Percentiles rank a stretch among this genome's conserved stretches.
Conservation (phyloP, 2,329 filamentous ascomycete genomes). For the Ophiocordyceps camponoti-leonardi region DNA sequence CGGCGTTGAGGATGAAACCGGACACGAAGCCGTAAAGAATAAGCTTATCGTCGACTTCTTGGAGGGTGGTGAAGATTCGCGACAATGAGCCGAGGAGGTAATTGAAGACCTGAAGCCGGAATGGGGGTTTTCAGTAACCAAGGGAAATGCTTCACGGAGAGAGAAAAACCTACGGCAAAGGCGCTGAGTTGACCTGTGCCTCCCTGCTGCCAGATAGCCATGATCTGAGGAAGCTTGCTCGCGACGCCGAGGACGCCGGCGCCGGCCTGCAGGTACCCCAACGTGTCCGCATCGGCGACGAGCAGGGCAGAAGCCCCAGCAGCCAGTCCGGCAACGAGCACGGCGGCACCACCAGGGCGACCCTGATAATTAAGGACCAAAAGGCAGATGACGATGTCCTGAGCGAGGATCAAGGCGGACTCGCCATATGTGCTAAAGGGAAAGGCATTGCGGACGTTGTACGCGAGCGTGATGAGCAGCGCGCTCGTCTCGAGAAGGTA, state of each 20-base stretch:
- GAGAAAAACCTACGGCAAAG: constrained; percentile 56
- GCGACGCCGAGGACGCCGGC: constrained; percentile 71
- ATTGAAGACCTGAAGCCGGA: constrained; percentile 66
- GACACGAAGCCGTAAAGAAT: constrained; percentile 92
- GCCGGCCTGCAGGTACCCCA: constrained; percentile 67
- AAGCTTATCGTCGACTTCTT: constrained; percentile 92
- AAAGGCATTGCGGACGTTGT: constrained; percentile 80
- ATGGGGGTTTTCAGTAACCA: not conserved
- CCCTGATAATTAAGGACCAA: constrained; percentile 75
- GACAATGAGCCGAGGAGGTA: constrained; percentile 85
- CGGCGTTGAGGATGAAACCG: constrained; percentile 74
- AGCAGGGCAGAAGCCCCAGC: constrained; percentile 46
- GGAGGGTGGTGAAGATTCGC: constrained; percentile 92
- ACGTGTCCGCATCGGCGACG: constrained; percentile 45
- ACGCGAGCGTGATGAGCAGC: constrained; percentile 79
- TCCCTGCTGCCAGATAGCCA: constrained; percentile 68
- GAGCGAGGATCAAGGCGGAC: constrained; percentile 75
- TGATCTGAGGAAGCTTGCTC: constrained; percentile 88
- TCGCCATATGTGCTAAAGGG: constrained; percentile 97
- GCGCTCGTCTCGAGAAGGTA: constrained; percentile 83
- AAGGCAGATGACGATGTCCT: constrained; percentile 80
- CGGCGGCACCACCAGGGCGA: constrained; percentile 47
- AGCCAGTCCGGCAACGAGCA: constrained; percentile 64
- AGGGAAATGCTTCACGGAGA: not conserved
- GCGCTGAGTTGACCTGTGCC: constrained; percentile 91